Conservation (phyloP, 2,329 filamentous ascomycete species). For the Verticillium nonalfalfae region DNA sequence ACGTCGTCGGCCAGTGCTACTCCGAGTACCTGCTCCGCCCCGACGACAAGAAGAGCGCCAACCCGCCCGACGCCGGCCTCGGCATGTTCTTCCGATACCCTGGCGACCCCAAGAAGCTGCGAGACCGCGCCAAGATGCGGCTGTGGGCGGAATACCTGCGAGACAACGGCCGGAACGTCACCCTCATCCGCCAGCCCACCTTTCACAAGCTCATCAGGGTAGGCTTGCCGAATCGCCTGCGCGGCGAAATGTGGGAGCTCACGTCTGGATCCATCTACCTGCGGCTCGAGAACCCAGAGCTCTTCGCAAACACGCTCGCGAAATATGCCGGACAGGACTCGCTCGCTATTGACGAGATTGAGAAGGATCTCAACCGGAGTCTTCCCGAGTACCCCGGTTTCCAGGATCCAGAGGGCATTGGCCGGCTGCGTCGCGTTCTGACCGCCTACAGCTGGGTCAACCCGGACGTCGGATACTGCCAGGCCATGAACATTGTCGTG, state of each 20-base stretch:
- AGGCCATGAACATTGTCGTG: conserved; percentile 99
- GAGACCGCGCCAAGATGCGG: conserved; percentile 94
- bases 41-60: conserved; percentile 54
- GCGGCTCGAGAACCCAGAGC: conserved; percentile 75
- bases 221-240: conserved; percentile 83
- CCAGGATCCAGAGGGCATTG: conserved; percentile 93
- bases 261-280: conserved; percentile 88
- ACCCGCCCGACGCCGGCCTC: conserved; percentile 84
- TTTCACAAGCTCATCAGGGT: conserved; percentile 97
- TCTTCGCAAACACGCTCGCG: conserved; percentile 77
- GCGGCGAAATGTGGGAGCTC: conserved; percentile 94
- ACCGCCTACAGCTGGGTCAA: conserved; percentile 98
- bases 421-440: conserved; percentile 77
- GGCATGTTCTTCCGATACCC: conserved; percentile 92
- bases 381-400: conserved; percentile 96
- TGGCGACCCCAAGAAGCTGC: conserved; percentile 86
- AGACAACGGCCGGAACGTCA: conserved; percentile 91
- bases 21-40: conserved; percentile 73
- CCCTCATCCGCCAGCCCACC: conserved; percentile 87
- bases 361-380: conserved; percentile 95
- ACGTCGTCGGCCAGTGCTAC: conserved; percentile 79
- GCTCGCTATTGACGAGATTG: conserved; percentile 95
- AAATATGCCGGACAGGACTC: conserved; percentile 84
- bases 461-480: conserved; percentile 92
- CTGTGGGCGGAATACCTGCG: conserved; percentile 94